phyloP scores from a whole-genome alignment of 2,329 filamentous ascomycete species.

The Botrytis fragariae region DNA sequence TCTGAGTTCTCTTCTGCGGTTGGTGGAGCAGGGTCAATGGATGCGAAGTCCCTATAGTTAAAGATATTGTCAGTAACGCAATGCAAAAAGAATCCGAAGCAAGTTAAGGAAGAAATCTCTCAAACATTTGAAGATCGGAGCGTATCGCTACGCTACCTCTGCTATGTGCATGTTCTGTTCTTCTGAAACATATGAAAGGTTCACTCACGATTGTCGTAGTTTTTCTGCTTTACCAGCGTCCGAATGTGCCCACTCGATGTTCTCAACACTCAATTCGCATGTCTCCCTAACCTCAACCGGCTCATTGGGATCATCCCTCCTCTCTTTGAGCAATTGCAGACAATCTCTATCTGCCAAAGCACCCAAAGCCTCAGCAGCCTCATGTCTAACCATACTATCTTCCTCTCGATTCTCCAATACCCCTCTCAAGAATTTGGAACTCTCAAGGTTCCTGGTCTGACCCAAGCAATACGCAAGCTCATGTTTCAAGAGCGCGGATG shows the following conservation, averaged over 20 bases:
- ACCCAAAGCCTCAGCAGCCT: constrained; percentile 91
- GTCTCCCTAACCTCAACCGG: constrained; percentile 85
- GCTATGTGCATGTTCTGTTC: neutral
- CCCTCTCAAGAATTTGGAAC: constrained; percentile 67
- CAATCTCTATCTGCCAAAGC: constrained; percentile 76
- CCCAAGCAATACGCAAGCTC: constrained; percentile 96
- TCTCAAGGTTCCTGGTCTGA: constrained; percentile 76
- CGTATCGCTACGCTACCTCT: neutral
- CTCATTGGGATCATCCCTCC: constrained; percentile 74
- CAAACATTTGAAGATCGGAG: neutral
- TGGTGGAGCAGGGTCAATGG: constrained; percentile 91
- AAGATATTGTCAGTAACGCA: constrained; percentile 27
- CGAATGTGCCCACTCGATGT: constrained; percentile 90
- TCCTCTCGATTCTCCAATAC: constrained; percentile 78
- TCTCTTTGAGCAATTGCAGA: constrained; percentile 67
- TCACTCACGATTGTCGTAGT: constrained; percentile 70
- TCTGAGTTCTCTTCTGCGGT: constrained; percentile 71
- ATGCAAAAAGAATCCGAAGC: neutral
- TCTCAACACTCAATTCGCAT: constrained; percentile 92
- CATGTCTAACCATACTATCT: constrained; percentile 93
- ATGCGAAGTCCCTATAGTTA: constrained; percentile 79
- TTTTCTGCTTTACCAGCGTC: constrained; percentile 70
- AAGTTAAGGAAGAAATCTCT: neutral
- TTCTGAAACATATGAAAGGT: constrained; percentile 5
- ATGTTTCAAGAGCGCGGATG: constrained; percentile 90